Evolutionary conservation across 441 rosid species (phyloP).

Genomic region (Pelargonium australe): DNA sequence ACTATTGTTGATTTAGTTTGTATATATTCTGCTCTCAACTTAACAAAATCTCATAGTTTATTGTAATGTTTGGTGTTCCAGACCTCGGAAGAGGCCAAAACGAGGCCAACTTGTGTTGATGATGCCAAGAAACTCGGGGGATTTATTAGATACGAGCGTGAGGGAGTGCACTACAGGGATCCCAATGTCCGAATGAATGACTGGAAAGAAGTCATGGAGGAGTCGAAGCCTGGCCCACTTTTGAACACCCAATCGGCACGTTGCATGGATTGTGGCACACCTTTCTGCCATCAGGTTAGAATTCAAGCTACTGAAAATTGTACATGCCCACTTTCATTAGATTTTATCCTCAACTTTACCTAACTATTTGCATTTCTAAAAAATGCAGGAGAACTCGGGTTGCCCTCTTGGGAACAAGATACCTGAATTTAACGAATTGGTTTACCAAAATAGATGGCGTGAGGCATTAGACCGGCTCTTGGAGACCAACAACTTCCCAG

Average conservation of each 20-base stretch:
- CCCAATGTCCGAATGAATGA: constrained; percentile 81
- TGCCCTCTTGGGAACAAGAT: constrained; percentile 99
- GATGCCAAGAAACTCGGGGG: constrained; percentile 84
- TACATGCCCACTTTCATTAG: background rate
- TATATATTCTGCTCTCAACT: background rate
- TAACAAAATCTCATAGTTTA: background rate
- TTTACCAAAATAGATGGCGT: constrained; percentile 97
- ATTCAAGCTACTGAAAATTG: background rate
- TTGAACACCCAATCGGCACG: constrained; percentile 95
- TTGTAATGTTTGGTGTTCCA: background rate
- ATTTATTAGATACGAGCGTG: constrained; percentile 87
- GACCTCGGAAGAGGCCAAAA: constrained; percentile 32
- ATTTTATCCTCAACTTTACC: too few species aligned
- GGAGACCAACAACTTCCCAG: constrained; percentile 98
- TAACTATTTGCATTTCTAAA: background rate
- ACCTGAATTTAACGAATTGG: constrained; percentile 99
- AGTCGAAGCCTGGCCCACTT: constrained; percentile 76
- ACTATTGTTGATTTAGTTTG: too few species aligned
- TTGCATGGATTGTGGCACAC: constrained; percentile 99
- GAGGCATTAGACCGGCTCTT: constrained; percentile 93
- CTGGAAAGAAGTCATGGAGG: constrained; percentile 94
- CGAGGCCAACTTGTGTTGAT: constrained; percentile 61
- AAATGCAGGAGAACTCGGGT: constrained; percentile 86
- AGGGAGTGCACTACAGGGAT: constrained; percentile 87
- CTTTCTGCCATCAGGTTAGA: constrained; percentile 96